Evolutionary conservation across 208 protist genomes (phyloP).

Genomic region (Leishmania braziliensis): DNA sequence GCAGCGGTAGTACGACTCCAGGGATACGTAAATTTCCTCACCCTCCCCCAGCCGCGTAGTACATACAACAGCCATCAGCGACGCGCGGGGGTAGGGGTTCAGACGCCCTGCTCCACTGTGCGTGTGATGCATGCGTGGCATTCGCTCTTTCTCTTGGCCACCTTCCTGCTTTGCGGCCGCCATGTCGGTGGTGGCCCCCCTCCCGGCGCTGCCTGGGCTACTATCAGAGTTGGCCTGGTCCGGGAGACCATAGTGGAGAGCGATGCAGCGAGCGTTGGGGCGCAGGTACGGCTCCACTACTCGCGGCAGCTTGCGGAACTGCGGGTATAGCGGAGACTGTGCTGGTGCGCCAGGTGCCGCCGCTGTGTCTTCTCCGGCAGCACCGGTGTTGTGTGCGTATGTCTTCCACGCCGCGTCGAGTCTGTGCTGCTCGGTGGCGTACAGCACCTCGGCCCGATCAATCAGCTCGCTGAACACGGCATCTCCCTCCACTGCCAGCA

Average conservation of each 20-base stretch:
- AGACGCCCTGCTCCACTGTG: background rate
- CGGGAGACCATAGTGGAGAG: constrained; percentile 75
- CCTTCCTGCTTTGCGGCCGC: background rate
- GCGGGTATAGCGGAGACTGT: constrained; percentile 22
- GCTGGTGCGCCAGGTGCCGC: constrained; percentile 1
- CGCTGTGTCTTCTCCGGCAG: background rate
- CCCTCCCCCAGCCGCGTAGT: constrained; percentile 58
- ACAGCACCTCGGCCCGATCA: constrained; percentile 44
- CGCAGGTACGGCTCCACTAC: constrained; percentile 32
- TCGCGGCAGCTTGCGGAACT: constrained; percentile 19
- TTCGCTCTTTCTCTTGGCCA: too few relatives aligned
- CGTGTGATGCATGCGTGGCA: background rate
- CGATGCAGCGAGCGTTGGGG: constrained; percentile 84
- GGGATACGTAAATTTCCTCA: constrained; percentile 56
- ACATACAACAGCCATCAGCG: constrained; percentile 69
- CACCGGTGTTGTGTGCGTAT: background rate
- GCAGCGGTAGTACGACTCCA: constrained; percentile 85
- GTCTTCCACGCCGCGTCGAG: constrained; percentile 14
- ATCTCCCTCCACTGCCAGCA: constrained; percentile 86
- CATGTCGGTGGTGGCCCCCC: background rate
- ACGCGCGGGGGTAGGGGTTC: constrained; percentile 42
- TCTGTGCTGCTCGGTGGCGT: constrained; percentile 35
- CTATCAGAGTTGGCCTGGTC: background rate
- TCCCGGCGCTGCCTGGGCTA: background rate
- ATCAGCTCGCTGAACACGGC: constrained; percentile 72